Conservation (phyloP, 2,329 filamentous ascomycete genomes). For the Ophiosphaerella herpotricha region DNA sequence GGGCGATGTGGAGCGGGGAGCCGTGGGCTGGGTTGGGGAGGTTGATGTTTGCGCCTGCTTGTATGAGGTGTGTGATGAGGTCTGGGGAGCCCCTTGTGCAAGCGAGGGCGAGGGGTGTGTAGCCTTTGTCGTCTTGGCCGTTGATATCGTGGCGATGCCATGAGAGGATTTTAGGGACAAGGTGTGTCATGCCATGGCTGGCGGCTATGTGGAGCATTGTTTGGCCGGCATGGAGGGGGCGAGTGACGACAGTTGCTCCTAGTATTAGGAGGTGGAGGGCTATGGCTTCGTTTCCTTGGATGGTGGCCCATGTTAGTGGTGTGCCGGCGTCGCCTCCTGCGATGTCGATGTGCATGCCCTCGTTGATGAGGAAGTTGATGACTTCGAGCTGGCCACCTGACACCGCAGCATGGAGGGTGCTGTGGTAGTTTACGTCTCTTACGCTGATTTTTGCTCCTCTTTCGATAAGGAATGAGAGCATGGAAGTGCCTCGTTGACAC, state of each 20-base stretch:
- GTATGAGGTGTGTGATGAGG: slow-evolving; percentile 18
- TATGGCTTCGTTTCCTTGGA: slow-evolving; percentile 8
- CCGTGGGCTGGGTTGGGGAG: slow-evolving; percentile 8
- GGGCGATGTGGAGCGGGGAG: slow-evolving; percentile 8
- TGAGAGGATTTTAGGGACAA: slow-evolving; percentile 3
- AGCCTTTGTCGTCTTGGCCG: slow-evolving; percentile 8
- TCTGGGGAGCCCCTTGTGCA: slow-evolving; percentile 11
- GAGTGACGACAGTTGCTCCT: slow-evolving; percentile 11
- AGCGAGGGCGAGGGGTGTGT: slow-evolving; percentile 14
- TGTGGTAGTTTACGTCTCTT: slow-evolving; percentile 13
- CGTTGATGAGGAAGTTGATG: slow-evolving; percentile 8
- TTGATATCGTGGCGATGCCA: slow-evolving; percentile 9
- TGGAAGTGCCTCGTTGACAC: slow-evolving; percentile 7
- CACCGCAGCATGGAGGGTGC: slow-evolving; percentile 20
- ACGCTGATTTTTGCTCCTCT: neutral
- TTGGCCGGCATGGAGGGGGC: slow-evolving; percentile 2
- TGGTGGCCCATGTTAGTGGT: slow-evolving; percentile 21
- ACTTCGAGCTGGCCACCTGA: slow-evolving; percentile 11
- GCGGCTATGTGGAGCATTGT: slow-evolving; percentile 20
- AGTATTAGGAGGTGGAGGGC: slow-evolving; percentile 15
- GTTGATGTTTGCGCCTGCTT: slow-evolving; percentile 22
- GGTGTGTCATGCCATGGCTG: neutral
- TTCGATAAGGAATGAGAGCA: slow-evolving; percentile 10
- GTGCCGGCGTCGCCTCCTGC: slow-evolving; percentile 13
- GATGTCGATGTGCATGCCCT: slow-evolving; percentile 14